These are phyloP conservation scores for Dactylellina parvicollis DNA, from an alignment of 2,329 filamentous ascomycete species.

Conservation along the genomic window DNA sequence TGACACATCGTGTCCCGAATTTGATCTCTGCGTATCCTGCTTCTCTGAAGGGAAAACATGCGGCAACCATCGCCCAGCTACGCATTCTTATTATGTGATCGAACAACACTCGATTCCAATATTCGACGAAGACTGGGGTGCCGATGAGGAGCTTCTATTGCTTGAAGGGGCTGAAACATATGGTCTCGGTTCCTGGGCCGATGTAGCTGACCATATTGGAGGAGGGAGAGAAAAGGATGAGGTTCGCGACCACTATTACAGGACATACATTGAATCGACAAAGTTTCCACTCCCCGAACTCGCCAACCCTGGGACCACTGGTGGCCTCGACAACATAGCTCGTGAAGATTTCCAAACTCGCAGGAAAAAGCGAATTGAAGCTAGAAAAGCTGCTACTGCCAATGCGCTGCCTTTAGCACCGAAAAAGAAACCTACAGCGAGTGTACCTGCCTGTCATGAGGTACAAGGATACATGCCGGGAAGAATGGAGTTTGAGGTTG, in stretches of 20 bases:
- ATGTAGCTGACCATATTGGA: slow-evolving; percentile 97
- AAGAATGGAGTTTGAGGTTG: slow-evolving; percentile 94
- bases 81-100: slow-evolving; percentile 90
- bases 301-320: slow-evolving; percentile 82
- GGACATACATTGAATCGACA: slow-evolving; percentile 83
- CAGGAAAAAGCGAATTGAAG: slow-evolving; percentile 93
- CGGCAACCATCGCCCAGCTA: slow-evolving; percentile 84
- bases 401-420: slow-evolving; percentile 83
- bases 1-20: slow-evolving; percentile 83
- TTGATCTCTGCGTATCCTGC: slow-evolving; percentile 95
- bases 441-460: slow-evolving; percentile 94
- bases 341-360: slow-evolving; percentile 91
- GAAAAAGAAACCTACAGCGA: slow-evolving; percentile 95
- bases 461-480: slow-evolving; percentile 99
- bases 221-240: slow-evolving; percentile 95
- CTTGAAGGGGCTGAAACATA: slow-evolving; percentile 96
- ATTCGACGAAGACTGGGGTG: slow-evolving; percentile 93
- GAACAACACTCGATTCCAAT: slow-evolving; percentile 99
- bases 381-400: slow-evolving; percentile 86
- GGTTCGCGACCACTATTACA: slow-evolving; percentile 91
- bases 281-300: slow-evolving; percentile 86
- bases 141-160: slow-evolving; percentile 92
- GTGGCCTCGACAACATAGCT: slow-evolving; percentile 80
- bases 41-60: slow-evolving; percentile 84
- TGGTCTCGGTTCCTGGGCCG: slow-evolving; percentile 94